A percentile compares a stretch with the other conserved stretches of the same genome.
These are phyloP conservation scores for Aciculoconidium aculeatum DNA, from an alignment of 805 yeast genomes.

Conservation along the genomic window DNA sequence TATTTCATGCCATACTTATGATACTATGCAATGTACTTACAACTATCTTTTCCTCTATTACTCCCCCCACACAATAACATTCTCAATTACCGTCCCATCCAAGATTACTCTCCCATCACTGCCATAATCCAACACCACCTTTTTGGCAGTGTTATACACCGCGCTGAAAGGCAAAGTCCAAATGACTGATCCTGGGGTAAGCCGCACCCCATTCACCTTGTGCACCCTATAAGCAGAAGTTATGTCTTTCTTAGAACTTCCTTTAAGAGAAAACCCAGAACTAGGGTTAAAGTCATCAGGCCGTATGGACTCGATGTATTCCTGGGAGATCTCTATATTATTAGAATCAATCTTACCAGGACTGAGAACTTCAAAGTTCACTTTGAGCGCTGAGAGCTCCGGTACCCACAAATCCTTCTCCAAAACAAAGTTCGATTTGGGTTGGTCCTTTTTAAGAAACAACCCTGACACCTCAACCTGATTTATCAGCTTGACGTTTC, in stretches of 20 bases:
- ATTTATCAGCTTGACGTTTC: conserved; percentile 20
- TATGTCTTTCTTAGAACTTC: conserved; percentile 5
- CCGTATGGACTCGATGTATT: conserved; percentile 14
- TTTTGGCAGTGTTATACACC: conserved; percentile 2
- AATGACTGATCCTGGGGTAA: conserved; percentile 16
- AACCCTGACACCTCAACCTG: conserved; percentile 19
- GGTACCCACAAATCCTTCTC: conserved; percentile 35
- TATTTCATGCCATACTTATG: too few species aligned
- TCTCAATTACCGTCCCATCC: conserved; percentile 26
- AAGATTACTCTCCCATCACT: conserved; percentile 19
- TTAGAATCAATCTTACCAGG: conserved; percentile 35
- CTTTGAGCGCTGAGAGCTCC: conserved; percentile 35
- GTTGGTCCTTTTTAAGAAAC: conserved; percentile 1
- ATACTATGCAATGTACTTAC: too few species aligned
- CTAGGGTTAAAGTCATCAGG: conserved; percentile 5
- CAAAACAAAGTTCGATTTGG: conserved; percentile 10
- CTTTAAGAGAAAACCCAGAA: conserved; percentile 2
- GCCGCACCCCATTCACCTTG: conserved; percentile 28
- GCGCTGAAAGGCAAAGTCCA: conserved; percentile 26
- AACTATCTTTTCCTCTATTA: too few species aligned
- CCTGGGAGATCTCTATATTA: conserved; percentile 27
- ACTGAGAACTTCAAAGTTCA: conserved; percentile 41
- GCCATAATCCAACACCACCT: conserved; percentile 13
- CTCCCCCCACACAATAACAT: conserved; percentile 21
- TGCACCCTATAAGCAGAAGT: conserved; percentile 19